Percentiles rank a stretch among this genome's conserved stretches.
Conservation (phyloP, 192 early-diverging fungal genomes). For the Rhizophagus sp. region DNA sequence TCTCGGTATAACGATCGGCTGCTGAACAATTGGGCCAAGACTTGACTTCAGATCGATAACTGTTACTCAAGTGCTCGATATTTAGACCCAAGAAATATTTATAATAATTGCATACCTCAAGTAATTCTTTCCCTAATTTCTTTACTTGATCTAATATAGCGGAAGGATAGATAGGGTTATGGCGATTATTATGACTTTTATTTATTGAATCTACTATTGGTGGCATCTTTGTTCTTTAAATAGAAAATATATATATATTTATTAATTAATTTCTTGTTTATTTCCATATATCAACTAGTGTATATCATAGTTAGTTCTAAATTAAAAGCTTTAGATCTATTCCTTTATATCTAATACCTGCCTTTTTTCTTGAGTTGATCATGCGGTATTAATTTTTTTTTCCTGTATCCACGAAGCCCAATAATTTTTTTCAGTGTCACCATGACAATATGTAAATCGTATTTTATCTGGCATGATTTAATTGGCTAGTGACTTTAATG, state of each 20-base stretch:
- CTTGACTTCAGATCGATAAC: no score
- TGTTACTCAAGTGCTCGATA: no score
- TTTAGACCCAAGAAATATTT: no score
- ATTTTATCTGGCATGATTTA: background rate
- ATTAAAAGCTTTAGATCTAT: no score
- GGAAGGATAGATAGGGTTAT: background rate
- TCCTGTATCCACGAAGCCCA: no score
- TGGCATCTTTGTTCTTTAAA: background rate
- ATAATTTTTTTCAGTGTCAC: no score
- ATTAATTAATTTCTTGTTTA: background rate
- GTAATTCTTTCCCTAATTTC: background rate
- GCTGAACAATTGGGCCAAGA: background rate
- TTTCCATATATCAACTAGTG: background rate
- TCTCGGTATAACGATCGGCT: background rate
- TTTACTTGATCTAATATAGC: background rate
- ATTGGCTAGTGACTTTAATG: background rate
- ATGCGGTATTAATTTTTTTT: background rate
- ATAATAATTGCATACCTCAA: background rate
- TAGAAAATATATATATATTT: background rate
- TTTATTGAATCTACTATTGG: background rate
- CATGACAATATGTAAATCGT: no score
- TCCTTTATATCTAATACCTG: no score
- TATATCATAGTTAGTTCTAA: background rate
- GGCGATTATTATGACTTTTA: background rate
- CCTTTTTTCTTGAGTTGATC: no score